Evolutionary conservation across 768 basidiomycete species (phyloP), one percentile per base, ranked within the genome.

Genomic region (Pilatotrama ljubarskyi): DNA sequence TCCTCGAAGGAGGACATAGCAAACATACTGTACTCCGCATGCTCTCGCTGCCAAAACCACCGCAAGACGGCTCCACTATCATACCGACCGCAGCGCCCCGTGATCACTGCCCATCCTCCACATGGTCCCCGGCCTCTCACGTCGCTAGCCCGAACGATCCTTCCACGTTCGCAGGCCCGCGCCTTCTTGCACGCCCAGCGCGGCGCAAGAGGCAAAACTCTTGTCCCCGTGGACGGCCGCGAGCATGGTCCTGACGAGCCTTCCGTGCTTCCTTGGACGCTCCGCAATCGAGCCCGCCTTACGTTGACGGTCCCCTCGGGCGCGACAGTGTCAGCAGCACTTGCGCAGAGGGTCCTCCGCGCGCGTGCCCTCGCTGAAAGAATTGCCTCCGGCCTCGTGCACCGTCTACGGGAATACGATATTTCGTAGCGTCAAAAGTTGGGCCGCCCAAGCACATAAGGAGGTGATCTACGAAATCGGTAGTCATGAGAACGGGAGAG

Each of bases 41-140:
- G 55, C 36, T 40, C 11, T 36, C 17, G n/a, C n/a, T 17, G 6
- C 10, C 7, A 26, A 24, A 8, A 38, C 20, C 55, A 35, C 35
- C 52, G 14, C 22, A 46, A 43, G 43, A 29, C 44, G 17, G 46
- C 55, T 29, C 55, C 55, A 55, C 55, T 26, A 15, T 26, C 55
- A 48, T 55, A 55, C 55, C 44, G 46, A 38, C 13, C 44, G n/a
- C 46, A 8, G 17, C n/a, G 24, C n/a, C 55, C 17, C 46, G 55
- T 55, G 55, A 55, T 40, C 17, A 26, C 52, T 14, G 26, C 26
- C 18, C n/a, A 32, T 26, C 52, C 52, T 29, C 49, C 41, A 40
- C 29, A 48, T 44, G 43, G 25, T 18, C 35, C 18, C 22, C 44
- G 35, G 15, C 8, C 44, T 55, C 55, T 48, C 55, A 48, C 55